Evolutionary conservation across 2,329 filamentous ascomycete species (phyloP), one percentile per base, ranked within the genome.

Genomic region (Fusarium ambrosium): DNA sequence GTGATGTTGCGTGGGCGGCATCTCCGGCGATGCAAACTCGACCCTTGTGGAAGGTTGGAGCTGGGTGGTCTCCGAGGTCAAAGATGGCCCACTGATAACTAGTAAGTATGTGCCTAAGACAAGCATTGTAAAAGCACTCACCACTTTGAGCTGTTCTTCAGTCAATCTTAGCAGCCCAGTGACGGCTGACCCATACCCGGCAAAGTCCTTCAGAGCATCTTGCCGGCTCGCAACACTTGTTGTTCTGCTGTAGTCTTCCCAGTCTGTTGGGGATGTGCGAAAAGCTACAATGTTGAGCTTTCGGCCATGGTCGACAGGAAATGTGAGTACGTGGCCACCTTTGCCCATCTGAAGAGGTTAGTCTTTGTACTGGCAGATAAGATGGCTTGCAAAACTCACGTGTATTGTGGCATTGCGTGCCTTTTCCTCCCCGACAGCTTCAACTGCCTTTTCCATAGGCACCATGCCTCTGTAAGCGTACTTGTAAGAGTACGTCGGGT

Each of bases 1-100:
- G 91, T 0, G 89, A 89, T 43, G 88, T 88, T 0, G 90, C 90
- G 77, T 92, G 91, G 0, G 91, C 91, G 0, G 91, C 90, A 76
- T 93, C 91, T 16, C 91, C 91, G 1, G 90, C 80, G 3, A 92
- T 83, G 41, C 84, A 86, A 27, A 88, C 75, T 1, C 85, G 82
- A 9, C 83, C 84, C 27, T 83, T 82, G 73, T 82, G 84, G 51
- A 85, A 89, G 13, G 78, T 77, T 1, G 83, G 82, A 1, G 87
- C 79, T 0, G 85, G 85, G 48, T 85, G 75, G n/a, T 86, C 81
- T 36, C 82, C 84, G 0, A 87, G 80, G 56, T 87, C 86, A 72
- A 87, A 88, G 36, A 87, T 82, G 2, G 84, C 86, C 79, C 82
- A 91, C 78, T 85, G 62, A 0, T 1, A 34, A 4, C 4, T n/a